Evolutionary conservation across 805 yeast species (phyloP).

Genomic region (Wickerhamomyces subpelliculosus): DNA sequence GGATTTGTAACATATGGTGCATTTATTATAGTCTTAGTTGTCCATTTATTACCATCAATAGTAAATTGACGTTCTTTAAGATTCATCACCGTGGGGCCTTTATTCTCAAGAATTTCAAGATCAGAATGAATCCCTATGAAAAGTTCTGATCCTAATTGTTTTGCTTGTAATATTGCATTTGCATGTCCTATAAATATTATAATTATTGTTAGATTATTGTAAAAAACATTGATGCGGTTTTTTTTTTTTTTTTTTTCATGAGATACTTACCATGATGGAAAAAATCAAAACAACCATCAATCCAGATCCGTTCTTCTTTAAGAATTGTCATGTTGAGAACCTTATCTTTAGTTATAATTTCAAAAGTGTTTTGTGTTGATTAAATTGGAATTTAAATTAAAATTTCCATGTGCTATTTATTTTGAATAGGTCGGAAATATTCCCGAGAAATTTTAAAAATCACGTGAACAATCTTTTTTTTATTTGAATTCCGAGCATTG

Average conservation of each 20-base stretch:
- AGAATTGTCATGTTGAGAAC: not conserved
- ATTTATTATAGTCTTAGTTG: slow-evolving; percentile 55
- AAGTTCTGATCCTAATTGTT: slow-evolving; percentile 69
- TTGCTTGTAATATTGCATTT: slow-evolving; percentile 92
- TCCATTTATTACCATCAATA: slow-evolving; percentile 89
- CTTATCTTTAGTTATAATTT: no score
- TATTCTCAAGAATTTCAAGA: slow-evolving; percentile 72
- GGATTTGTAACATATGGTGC: slow-evolving; percentile 97
- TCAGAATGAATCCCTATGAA: slow-evolving; percentile 91
- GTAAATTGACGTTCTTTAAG: slow-evolving; percentile 76
- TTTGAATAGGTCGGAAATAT: no score
- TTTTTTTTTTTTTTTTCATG: no score
- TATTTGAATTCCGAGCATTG: no score
- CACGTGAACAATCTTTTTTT: no score
- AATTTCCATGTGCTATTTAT: no score
- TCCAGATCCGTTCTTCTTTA: slow-evolving; percentile 60
- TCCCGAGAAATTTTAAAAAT: no score
- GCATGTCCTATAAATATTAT: slow-evolving; percentile 52
- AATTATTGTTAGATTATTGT: no score
- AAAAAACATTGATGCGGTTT: no score
- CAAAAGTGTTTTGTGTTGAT: no score
- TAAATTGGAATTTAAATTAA: no score
- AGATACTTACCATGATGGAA: slow-evolving; percentile 82
- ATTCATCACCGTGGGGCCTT: slow-evolving; percentile 93
- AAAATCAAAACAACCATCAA: slow-evolving; percentile 97